Evolutionary conservation across 129 eudicot species (phyloP).

Genomic region (Artemisia argyi): DNA sequence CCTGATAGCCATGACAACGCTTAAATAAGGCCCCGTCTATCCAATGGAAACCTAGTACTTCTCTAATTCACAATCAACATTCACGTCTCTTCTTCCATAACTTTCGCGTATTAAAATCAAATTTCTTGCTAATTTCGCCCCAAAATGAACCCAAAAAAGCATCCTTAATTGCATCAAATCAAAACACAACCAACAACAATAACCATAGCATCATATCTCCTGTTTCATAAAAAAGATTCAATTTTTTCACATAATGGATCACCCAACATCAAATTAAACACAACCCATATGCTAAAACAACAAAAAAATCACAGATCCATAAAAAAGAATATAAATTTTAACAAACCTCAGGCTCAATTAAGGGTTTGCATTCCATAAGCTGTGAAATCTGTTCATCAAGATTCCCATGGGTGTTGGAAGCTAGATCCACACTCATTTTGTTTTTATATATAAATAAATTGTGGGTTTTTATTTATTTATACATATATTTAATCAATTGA

Average conservation of each 20-base stretch:
- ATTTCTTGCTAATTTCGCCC: too few species aligned
- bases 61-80: neutral
- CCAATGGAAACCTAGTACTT: neutral
- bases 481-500: constrained; percentile 23
- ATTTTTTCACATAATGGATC: too few species aligned
- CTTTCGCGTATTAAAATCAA: too few species aligned
- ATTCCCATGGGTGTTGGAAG: constrained; percentile 59
- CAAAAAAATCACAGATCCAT: neutral
- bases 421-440: constrained; percentile 73
- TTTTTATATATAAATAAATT: constrained; percentile 13
- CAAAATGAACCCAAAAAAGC: constrained; percentile 7
- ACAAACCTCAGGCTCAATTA: constrained; percentile 67
- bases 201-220: too few species aligned
- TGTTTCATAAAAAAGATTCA: too few species aligned
- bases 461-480: neutral
- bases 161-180: constrained; percentile 26
- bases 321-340: neutral
- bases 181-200: too few species aligned
- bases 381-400: constrained; percentile 84
- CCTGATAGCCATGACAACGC: too few species aligned
- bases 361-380: constrained; percentile 95
- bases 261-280: too few species aligned
- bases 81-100: neutral
- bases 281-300: too few species aligned
- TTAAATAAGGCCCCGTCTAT: neutral